Base-by-base conservation (phyloP, 345 rosid genomes). In the Excoecaria agallocha region DNA sequence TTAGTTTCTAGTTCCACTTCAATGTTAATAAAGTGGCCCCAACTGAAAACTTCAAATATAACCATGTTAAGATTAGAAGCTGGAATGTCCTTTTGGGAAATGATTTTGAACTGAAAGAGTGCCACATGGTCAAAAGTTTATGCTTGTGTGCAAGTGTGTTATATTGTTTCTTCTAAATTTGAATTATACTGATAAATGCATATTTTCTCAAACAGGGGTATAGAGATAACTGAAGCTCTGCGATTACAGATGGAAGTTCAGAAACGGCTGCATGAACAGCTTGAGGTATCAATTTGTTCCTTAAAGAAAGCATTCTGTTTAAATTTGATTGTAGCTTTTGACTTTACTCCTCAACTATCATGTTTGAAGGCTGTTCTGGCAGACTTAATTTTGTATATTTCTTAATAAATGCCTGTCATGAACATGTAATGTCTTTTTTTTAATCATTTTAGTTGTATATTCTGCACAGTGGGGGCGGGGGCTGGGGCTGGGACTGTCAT, bases 211-310 rank as follows among this genome's bases (percentile, higher is more conserved):
- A 77, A 24, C 86, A 91, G 97, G 81, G 93, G 91, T 75, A 81
- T 86, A 17, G 86, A 85, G 82, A 84, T 93, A 45, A 91, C 94
- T 15, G 98, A 91, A 85, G 94, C 98, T 66, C 80, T 94, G 74
- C 89, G 93, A n/a, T 55, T 91, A 68, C 97, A 94, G 83, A 85
- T 94, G 96, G 98, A 89, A 82, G 87, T 88, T 72, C 98, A 94
- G 86, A 94, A 90, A 82, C 86, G 84, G 75, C 82, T 94, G 77
- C 97, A 90, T 67, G 98, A 92, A 82, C 98, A 94, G 80, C 97
- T 94, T 45, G 98, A 94, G 98, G 98, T 92, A 85, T 64, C 15
- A 69, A 74, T 76, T 39, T 69, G 12, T 57, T 70, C 70, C 54
- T 66, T 13, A n/a, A n/a, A 46, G 48, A 73, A 16, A 55, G 48